phyloP scores from a whole-genome alignment of 2,329 filamentous ascomycete species.

The Rugonectria rugulosa region DNA sequence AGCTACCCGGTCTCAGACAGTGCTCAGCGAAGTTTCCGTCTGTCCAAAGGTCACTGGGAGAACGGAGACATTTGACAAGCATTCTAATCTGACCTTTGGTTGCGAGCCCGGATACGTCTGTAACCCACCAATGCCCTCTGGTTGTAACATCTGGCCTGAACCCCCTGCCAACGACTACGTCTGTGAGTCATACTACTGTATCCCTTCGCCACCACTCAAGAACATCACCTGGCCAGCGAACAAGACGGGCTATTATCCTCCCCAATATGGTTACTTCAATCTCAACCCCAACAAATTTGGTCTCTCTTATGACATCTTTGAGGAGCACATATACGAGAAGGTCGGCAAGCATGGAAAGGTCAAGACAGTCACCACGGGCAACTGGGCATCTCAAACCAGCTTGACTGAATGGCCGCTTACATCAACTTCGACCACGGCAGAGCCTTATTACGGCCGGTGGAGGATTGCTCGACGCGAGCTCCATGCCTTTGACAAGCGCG shows the following conservation, averaged over 20 bases:
- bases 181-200: constrained; percentile 56
- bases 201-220: constrained; percentile 48
- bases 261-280: constrained; percentile 65
- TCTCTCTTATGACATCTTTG: constrained; percentile 68
- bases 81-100: constrained; percentile 59
- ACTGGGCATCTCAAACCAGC: constrained; percentile 61
- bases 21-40: constrained; percentile 43
- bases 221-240: constrained; percentile 53
- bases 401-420: constrained; percentile 47
- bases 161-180: constrained; percentile 55
- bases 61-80: constrained; percentile 41
- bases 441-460: constrained; percentile 7
- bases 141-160: constrained; percentile 60
- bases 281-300: constrained; percentile 69
- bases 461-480: constrained; percentile 29
- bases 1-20: constrained; percentile 38
- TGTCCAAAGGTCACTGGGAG: constrained; percentile 56
- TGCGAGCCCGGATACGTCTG: constrained; percentile 62
- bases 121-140: constrained; percentile 55
- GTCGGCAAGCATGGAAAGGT: constrained; percentile 44
- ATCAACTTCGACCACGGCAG: constrained; percentile 27
- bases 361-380: constrained; percentile 60
- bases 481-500: constrained; percentile 49
- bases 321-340: constrained; percentile 49
- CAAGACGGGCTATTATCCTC: constrained; percentile 59